Evolutionary conservation across 2,329 filamentous ascomycete species (phyloP).

Genomic region (Scedosporium aurantiacum): DNA sequence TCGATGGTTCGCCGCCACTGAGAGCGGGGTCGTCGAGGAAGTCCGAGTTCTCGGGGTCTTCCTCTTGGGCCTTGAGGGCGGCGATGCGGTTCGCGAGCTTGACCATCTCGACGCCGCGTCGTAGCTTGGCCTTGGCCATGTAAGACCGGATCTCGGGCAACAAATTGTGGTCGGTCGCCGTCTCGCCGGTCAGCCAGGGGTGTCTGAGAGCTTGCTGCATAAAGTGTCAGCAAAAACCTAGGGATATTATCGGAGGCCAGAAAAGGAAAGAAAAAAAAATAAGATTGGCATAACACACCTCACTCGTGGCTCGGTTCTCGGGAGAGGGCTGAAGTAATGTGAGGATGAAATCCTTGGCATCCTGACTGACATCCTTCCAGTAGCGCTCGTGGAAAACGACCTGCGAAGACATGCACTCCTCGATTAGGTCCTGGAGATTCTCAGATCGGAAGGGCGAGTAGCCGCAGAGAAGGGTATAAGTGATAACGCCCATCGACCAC

Average conservation of each 20-base stretch:
- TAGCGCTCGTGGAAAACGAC: constrained; percentile 96
- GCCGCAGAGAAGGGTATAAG: constrained; percentile 93
- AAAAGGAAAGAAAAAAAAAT: not conserved
- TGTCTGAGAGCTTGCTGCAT: constrained; percentile 64
- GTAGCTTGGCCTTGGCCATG: constrained; percentile 81
- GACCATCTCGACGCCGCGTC: constrained; percentile 89
- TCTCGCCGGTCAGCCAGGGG: constrained; percentile 83
- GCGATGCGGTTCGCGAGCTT: constrained; percentile 95
- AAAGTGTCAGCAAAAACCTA: not conserved
- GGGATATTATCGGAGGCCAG: not conserved
- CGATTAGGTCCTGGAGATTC: constrained; percentile 82
- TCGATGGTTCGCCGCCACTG: constrained; percentile 32
- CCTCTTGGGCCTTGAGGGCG: constrained; percentile 83
- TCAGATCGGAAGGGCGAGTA: constrained; percentile 98
- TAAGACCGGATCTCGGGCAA: constrained; percentile 92
- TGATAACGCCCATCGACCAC: constrained; percentile 99
- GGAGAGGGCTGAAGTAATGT: constrained; percentile 69
- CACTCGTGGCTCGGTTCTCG: constrained; percentile 64
- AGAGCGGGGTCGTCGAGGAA: constrained; percentile 53
- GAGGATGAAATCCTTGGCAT: constrained; percentile 91
- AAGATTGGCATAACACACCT: constrained; percentile 37
- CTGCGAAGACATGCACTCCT: constrained; percentile 74
- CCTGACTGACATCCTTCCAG: constrained; percentile 93
- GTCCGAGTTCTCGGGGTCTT: constrained; percentile 65
- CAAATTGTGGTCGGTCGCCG: constrained; percentile 90